phyloP scores from a whole-genome alignment of 1,139 yeast species.

The Debaryomycetaceae sp. region DNA sequence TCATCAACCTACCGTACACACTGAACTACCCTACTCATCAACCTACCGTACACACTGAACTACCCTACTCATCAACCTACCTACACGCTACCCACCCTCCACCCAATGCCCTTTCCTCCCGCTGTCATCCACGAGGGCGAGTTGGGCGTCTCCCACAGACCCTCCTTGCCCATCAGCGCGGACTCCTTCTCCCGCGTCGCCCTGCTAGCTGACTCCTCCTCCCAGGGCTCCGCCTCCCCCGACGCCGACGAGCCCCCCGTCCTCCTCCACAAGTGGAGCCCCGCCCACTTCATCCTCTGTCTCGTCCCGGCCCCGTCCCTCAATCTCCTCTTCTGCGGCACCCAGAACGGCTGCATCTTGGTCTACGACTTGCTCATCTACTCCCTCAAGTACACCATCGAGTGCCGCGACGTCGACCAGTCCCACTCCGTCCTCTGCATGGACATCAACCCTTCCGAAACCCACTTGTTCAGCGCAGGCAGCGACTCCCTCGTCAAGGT shows the following conservation, averaged over 20 bases:
- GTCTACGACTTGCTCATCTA: conserved; percentile 62
- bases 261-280: conserved; percentile 64
- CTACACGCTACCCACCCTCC: background rate
- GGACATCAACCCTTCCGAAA: conserved; percentile 46
- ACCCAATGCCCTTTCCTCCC: conserved; percentile 1
- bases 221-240: conserved; percentile 1
- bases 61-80: no score
- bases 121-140: conserved; percentile 23
- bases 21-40: no score
- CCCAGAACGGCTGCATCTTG: conserved; percentile 76
- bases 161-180: conserved; percentile 19
- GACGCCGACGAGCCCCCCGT: conserved; percentile 3
- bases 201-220: background rate
- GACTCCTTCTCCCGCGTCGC: background rate
- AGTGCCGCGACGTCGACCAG: conserved; percentile 41
- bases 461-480: conserved; percentile 70
- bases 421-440: conserved; percentile 64
- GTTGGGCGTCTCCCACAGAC: conserved; percentile 14
- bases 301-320: conserved; percentile 54
- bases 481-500: conserved; percentile 82
- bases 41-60: no score
- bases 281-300: conserved; percentile 65
- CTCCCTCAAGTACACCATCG: conserved; percentile 32
- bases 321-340: conserved; percentile 73
- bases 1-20: no score